These are phyloP conservation scores for Chimonanthus praecox DNA, from an alignment of 164 flowering plant genomes.

Conservation along the genomic window DNA sequence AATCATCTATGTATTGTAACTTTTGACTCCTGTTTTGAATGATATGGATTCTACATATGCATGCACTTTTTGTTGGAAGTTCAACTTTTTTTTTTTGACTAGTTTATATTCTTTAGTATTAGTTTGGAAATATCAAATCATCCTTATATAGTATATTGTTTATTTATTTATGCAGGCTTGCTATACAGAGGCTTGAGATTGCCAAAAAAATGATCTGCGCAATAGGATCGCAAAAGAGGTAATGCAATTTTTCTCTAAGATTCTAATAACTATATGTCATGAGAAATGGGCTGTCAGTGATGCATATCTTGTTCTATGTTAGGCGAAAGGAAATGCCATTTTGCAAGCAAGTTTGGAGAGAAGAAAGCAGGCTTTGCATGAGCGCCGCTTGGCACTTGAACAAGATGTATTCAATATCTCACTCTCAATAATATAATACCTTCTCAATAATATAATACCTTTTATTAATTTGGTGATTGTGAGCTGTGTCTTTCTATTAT, in stretches of 20 bases:
- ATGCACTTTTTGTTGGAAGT: no score
- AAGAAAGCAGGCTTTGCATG: conserved; percentile 98
- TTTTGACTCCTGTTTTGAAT: no score
- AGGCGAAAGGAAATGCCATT: conserved; percentile 98
- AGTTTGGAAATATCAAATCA: no score
- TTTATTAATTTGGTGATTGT: no score
- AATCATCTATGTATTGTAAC: no score
- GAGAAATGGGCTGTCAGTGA: conserved; percentile 8
- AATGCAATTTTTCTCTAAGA: conserved; percentile 2
- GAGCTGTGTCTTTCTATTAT: no score
- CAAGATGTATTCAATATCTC: conserved; percentile 70
- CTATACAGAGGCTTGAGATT: conserved; percentile 92
- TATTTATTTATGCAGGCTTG: conserved; percentile 54
- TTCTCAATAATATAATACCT: not conserved
- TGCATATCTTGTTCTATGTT: conserved; percentile 13
- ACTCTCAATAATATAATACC: not conserved
- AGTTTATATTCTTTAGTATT: not conserved
- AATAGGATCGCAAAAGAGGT: conserved; percentile 98
- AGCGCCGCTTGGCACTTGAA: conserved; percentile 95
- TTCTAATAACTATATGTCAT: conserved; percentile 1
- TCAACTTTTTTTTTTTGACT: not conserved
- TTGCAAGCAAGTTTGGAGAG: conserved; percentile 97
- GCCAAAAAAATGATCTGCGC: conserved; percentile 87
- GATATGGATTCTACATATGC: no score
- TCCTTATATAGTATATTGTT: no score